Evolutionary conservation across 768 basidiomycete genomes (phyloP), one percentile per base, ranked within the genome.

Genomic region (Cystobasidium ongulense): DNA sequence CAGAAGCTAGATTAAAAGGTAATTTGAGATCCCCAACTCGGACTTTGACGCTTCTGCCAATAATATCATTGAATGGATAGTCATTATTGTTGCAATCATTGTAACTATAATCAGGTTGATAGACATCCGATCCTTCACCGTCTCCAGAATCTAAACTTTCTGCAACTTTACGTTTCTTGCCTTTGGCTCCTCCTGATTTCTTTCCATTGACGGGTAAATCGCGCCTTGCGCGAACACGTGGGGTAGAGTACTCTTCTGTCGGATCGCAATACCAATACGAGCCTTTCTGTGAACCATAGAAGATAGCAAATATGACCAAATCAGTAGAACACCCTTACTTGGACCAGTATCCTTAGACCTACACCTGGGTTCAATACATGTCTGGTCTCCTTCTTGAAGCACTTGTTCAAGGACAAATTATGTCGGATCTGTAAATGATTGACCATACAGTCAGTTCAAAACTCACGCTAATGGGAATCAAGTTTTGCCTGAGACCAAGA

Each of bases 311-410:
- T n/a, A n/a, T n/a, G n/a, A n/a, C n/a, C n/a, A n/a, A n/a, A n/a
- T n/a, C n/a, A n/a, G n/a, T n/a, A n/a, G n/a, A n/a, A n/a, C n/a
- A n/a, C n/a, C n/a, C n/a, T n/a, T n/a, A n/a, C n/a, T n/a, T n/a
- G n/a, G 53, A 11, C 7, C 7, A 23, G 62, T 36, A 63, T 5
- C 11, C 4, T 5, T 29, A 17, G 11, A 59, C 68, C 1, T 36
- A 71, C 68, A 21, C 68, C 68, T 71, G 68, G 68, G 36, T 64
- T 36, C 25, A 75, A 46, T 31, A 72, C 39, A 63, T 75, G 66
- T 50, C 74, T 33, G 21, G 15, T 41, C 41, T 62, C 33, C 74
- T 63, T 75, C 59, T 75, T 75, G 74, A 75, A 75, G 54, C 74
- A 75, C 38, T 75, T 75, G 59, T 75, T 75, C 8, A 75, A 46